Conservation (phyloP, 2,329 filamentous ascomycete genomes). For the Paecilomyces sp. region DNA sequence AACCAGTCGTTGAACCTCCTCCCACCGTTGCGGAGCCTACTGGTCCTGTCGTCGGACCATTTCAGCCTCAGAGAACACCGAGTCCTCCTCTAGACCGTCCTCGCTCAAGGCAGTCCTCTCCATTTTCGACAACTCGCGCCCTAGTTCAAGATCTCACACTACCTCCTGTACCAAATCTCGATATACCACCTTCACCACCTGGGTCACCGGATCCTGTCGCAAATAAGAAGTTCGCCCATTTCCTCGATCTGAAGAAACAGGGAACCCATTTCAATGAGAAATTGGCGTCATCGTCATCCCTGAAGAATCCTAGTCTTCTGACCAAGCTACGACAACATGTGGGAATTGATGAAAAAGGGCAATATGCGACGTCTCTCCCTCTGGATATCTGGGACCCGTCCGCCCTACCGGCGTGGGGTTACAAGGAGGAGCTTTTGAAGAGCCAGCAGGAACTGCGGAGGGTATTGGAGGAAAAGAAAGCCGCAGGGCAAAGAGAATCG, state of each 20-base stretch:
- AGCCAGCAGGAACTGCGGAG: conserved; percentile 31
- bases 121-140: conserved; percentile 42
- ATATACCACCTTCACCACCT: conserved; percentile 41
- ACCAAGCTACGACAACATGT: conserved; percentile 53
- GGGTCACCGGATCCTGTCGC: conserved; percentile 35
- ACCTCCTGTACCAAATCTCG: conserved; percentile 37
- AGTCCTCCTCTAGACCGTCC: conserved; percentile 7
- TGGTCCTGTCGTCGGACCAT: conserved; percentile 30
- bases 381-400: conserved; percentile 32
- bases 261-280: conserved; percentile 59
- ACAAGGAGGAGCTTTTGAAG: conserved; percentile 40
- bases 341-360: conserved; percentile 45
- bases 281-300: conserved; percentile 48
- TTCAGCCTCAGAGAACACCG: conserved; percentile 17
- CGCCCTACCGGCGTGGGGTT: conserved; percentile 35
- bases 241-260: conserved; percentile 55
- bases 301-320: conserved; percentile 54
- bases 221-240: conserved; percentile 53
- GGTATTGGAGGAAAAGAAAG: conserved; percentile 27
- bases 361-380: conserved; percentile 47
- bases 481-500: conserved; percentile 24
- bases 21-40: conserved; percentile 10
- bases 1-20: background rate
- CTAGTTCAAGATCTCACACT: conserved; percentile 51
- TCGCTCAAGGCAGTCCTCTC: conserved; percentile 30